Conservation (phyloP, 495 filamentous ascomycete species). For the Polyplosphaeria fusca region DNA sequence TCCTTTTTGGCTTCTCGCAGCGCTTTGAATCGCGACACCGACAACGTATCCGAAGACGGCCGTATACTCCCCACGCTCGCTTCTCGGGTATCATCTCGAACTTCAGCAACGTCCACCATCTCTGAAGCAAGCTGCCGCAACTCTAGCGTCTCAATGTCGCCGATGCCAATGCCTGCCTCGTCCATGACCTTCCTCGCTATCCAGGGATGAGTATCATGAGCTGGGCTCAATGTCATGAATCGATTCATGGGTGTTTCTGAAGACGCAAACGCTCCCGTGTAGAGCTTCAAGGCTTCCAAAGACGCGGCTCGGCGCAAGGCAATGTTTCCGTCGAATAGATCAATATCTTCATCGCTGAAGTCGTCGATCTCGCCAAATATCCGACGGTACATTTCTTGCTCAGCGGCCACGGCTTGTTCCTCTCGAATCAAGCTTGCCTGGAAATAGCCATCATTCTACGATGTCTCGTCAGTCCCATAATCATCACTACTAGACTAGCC, state of each 20-base stretch:
- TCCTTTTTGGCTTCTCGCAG: constrained; percentile 1
- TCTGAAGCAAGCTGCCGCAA: constrained; percentile 18
- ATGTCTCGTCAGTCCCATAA: background rate
- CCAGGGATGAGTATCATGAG: constrained; percentile 27
- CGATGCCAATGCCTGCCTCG: constrained; percentile 2
- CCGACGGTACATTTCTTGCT: constrained; percentile 10
- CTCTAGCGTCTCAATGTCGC: constrained; percentile 22
- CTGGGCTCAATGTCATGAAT: constrained; percentile 14
- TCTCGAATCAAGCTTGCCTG: constrained; percentile 14
- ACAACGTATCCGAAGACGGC: constrained; percentile 21
- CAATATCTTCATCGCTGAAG: background rate
- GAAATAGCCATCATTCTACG: constrained; percentile 9
- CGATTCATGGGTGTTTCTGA: constrained; percentile 20
- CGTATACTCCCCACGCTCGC: constrained; percentile 10
- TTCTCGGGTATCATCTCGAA: background rate
- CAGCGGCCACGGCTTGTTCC: constrained; percentile 1
- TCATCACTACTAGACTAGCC: background rate
- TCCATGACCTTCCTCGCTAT: constrained; percentile 15
- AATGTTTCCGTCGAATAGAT: background rate
- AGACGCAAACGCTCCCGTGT: constrained; percentile 10
- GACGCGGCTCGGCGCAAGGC: constrained; percentile 4
- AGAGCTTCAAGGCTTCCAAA: constrained; percentile 20
- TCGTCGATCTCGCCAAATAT: constrained; percentile 11
- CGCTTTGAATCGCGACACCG: constrained; percentile 5
- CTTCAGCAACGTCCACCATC: background rate